Evolutionary conservation across 768 basidiomycete genomes (phyloP).

Genomic region (Clathrus columnatus): DNA sequence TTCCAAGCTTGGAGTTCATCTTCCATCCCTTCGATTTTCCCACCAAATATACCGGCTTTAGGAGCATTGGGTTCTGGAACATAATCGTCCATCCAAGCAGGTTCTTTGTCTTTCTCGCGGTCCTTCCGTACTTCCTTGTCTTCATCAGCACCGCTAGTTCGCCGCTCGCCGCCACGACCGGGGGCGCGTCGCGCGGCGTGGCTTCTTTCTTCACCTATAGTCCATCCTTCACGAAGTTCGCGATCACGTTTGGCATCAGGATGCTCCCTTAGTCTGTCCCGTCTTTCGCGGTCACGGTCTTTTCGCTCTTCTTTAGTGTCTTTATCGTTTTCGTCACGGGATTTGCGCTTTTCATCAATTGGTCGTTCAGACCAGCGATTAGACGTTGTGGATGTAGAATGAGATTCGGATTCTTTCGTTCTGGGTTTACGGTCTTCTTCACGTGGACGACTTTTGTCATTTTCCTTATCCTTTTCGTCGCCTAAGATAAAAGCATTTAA

Average conservation of each 20-base stretch:
- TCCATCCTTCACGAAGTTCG: conserved; percentile 49
- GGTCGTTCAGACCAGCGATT: conserved; percentile 7
- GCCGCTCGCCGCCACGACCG: conserved; percentile 49
- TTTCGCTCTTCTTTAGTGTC: conserved; percentile 8
- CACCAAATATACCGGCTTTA: conserved; percentile 52
- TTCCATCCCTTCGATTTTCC: conserved; percentile 29
- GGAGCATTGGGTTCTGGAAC: conserved; percentile 44
- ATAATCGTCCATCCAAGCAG: conserved; percentile 90
- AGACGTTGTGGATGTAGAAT: not conserved
- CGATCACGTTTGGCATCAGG: conserved; percentile 38
- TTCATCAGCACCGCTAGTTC: conserved; percentile 41
- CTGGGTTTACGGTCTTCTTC: conserved; percentile 2
- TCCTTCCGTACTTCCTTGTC: conserved; percentile 40
- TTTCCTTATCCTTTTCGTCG: conserved; percentile 5
- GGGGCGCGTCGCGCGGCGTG: not conserved
- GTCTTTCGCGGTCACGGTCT: conserved; percentile 25
- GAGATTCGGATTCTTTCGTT: not conserved
- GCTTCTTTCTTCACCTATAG: conserved; percentile 55
- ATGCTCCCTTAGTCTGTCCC: conserved; percentile 29
- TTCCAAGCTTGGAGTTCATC: conserved; percentile 78
- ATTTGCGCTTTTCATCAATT: not conserved
- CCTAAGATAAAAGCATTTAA: not conserved
- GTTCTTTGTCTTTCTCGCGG: conserved; percentile 67
- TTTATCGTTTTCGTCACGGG: conserved; percentile 3
- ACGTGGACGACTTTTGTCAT: conserved; percentile 1